These are phyloP conservation scores for Trebouxia sp. DNA, from an alignment of 139 green algal genomes.

Conservation along the genomic window DNA sequence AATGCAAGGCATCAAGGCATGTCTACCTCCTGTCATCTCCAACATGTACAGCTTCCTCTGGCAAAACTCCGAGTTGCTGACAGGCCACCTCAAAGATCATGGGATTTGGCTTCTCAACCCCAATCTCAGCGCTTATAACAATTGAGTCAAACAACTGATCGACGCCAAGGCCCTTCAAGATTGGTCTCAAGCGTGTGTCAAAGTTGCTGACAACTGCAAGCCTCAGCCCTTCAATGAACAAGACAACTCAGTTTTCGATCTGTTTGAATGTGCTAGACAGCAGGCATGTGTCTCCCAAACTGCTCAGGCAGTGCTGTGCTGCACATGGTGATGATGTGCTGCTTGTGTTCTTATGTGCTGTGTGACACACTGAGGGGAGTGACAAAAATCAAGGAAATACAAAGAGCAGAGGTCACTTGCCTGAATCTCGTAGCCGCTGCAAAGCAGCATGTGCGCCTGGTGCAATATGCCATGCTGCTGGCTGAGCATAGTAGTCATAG, in stretches of 20 bases:
- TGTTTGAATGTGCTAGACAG: not conserved
- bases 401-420: too few relatives aligned
- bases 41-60: constrained; percentile 69
- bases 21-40: constrained; percentile 70
- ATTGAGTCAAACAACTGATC: constrained; percentile 78
- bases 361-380: too few relatives aligned
- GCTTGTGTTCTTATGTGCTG: too few relatives aligned
- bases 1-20: not conserved
- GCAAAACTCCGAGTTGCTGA: constrained; percentile 48
- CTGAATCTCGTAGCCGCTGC: constrained; percentile 46
- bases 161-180: constrained; percentile 68
- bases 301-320: not conserved
- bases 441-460: constrained; percentile 62
- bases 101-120: constrained; percentile 88
- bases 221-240: constrained; percentile 62
- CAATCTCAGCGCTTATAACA: constrained; percentile 77
- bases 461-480: constrained; percentile 58
- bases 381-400: too few relatives aligned
- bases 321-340: not conserved
- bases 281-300: not conserved
- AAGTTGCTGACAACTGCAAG: constrained; percentile 88
- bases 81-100: constrained; percentile 75
- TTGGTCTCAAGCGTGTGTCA: constrained; percentile 82
- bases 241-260: too few relatives aligned
- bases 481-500: constrained; percentile 67